These are phyloP conservation scores for Aspergillus spinulosporus DNA, from an alignment of 2,329 filamentous ascomycete genomes.

Conservation along the genomic window DNA sequence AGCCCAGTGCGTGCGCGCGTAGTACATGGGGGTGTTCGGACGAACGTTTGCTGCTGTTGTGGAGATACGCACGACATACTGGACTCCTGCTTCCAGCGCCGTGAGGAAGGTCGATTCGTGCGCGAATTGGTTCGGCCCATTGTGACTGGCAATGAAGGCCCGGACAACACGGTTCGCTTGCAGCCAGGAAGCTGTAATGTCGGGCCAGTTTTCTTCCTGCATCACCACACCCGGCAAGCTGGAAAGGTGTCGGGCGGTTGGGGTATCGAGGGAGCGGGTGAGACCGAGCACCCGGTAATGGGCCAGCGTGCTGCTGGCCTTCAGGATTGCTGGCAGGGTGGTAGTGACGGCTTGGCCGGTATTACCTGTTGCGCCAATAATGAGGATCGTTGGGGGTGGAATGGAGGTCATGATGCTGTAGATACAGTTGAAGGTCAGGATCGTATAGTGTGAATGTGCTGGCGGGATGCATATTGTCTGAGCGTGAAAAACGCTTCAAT, in stretches of 20 bases:
- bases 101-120: conserved; percentile 43
- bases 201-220: conserved; percentile 38
- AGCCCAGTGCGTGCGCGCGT: conserved; percentile 44
- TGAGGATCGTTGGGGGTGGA: conserved; percentile 34
- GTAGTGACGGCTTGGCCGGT: conserved; percentile 34
- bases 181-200: conserved; percentile 46
- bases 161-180: conserved; percentile 36
- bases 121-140: conserved; percentile 40
- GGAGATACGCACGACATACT: conserved; percentile 48
- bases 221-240: conserved; percentile 38
- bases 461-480: neutral
- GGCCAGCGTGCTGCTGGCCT: conserved; percentile 17
- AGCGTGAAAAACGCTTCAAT: no score
- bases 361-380: conserved; percentile 44
- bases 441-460: neutral
- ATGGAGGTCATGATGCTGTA: neutral
- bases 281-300: conserved; percentile 33
- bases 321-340: conserved; percentile 28
- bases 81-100: conserved; percentile 38
- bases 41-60: conserved; percentile 40
- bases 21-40: conserved; percentile 39
- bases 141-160: conserved; percentile 45
- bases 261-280: conserved; percentile 31
- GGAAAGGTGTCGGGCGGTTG: conserved; percentile 29
- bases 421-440: neutral